Base-by-base conservation (phyloP, 2,329 filamentous ascomycete genomes). In the Sporothrix pseudoabietina region DNA sequence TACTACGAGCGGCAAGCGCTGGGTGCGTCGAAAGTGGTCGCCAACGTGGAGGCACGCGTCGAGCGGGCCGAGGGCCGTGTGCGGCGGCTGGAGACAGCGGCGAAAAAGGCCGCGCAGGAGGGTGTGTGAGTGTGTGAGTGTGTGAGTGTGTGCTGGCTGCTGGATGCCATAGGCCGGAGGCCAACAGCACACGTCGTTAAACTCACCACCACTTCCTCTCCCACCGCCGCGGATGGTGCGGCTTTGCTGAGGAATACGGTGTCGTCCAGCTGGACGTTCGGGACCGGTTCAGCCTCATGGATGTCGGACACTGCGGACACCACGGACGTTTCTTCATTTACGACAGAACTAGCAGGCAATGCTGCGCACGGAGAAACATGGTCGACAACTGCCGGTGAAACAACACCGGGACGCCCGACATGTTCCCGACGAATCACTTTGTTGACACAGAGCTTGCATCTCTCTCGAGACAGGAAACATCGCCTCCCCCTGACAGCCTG, bases 1-100 rank as follows among this genome's bases (percentile, higher is more conserved):
- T 97, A 93, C 91, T 94, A 95, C 81, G 90, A 94, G 79, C 83
- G 88, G 32, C 88, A 89, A 3, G 85, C 96, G 59, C 83, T 97
- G 66, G 86, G 87, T 12, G 89, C 88, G 77, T 91, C 91, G 0
- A 87, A 89, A 77, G 87, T 87, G 73, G 90, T 94, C 83, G 91
- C 91, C 30, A 89, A 91, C 70, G 89, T 91, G 79, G 92, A 97
- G 81, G 86, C 87, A 47, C 85, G 91, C 69, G 81, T 94, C 14
- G 87, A 88, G 80, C 84, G 85, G 74, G 87, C 89, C 8, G 93
- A 96, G 82, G 86, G 88, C 72, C 84, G 84, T 9, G 84, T 95
- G 2, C 85, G 89, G 79, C 87, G 91, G 78, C 84, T 84, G 69
- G 92, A 94, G 44, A 86, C 84, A 77, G 86, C 83, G 77, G 86